These are phyloP conservation scores for Penicillium coprophilum DNA, from an alignment of 495 filamentous ascomycete species.

Conservation along the genomic window DNA sequence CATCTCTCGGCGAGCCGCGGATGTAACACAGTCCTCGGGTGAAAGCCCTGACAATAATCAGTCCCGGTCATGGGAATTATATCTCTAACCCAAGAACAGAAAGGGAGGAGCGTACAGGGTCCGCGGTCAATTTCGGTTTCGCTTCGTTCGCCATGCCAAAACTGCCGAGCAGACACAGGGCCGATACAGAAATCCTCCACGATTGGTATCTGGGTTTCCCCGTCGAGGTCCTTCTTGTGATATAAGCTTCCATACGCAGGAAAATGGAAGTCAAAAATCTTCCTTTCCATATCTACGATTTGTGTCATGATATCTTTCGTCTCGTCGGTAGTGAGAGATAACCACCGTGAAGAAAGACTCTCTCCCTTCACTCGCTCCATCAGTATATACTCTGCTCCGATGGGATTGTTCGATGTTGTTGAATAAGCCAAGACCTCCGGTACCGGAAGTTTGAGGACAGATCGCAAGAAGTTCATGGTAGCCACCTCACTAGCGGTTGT, in stretches of 20 bases:
- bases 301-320: slow-evolving; percentile 39
- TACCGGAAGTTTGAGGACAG: slow-evolving; percentile 33
- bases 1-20: slow-evolving; percentile 37
- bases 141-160: slow-evolving; percentile 40
- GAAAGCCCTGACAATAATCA: slow-evolving; percentile 33
- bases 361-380: slow-evolving; percentile 37
- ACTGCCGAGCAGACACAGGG: slow-evolving; percentile 34
- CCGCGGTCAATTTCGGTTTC: slow-evolving; percentile 37
- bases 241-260: slow-evolving; percentile 43
- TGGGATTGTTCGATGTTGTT: slow-evolving; percentile 26
- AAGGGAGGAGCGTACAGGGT: slow-evolving; percentile 31
- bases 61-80: slow-evolving; percentile 12
- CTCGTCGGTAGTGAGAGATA: slow-evolving; percentile 35
- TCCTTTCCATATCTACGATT: slow-evolving; percentile 39
- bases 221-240: slow-evolving; percentile 31
- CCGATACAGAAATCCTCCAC: slow-evolving; percentile 37
- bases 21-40: slow-evolving; percentile 30
- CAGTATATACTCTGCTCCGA: slow-evolving; percentile 41
- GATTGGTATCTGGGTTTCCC: slow-evolving; percentile 25
- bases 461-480: slow-evolving; percentile 40
- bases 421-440: slow-evolving; percentile 33
- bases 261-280: slow-evolving; percentile 35
- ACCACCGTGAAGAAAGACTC: slow-evolving; percentile 38
- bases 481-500: slow-evolving; percentile 48
- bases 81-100: neutral